Evolutionary conservation across 2,329 filamentous ascomycete species (phyloP).

Genomic region (Colletotrichum endophyticum): DNA sequence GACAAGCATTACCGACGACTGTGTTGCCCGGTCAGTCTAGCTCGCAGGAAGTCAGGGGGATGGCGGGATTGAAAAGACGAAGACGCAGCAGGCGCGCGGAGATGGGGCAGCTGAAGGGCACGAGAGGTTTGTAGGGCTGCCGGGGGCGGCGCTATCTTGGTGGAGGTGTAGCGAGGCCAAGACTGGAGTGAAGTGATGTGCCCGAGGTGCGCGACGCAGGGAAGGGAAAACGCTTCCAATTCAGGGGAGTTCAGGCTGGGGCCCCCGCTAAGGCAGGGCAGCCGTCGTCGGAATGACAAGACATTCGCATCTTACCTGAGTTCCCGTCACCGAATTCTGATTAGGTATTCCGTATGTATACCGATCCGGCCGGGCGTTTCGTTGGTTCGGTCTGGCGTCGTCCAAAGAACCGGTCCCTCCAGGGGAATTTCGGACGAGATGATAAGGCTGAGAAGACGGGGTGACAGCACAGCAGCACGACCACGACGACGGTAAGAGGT

Average conservation of each 20-base stretch:
- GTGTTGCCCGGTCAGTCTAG: constrained; percentile 1
- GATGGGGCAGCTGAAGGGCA: constrained; percentile 10
- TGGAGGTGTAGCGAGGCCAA: neutral
- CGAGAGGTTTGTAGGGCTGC: constrained; percentile 11
- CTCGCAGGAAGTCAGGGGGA: neutral
- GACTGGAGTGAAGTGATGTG: neutral
- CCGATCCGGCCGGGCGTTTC: neutral
- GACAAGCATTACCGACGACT: neutral
- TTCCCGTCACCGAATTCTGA: neutral
- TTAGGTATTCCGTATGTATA: neutral
- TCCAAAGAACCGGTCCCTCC: neutral
- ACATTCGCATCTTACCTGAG: neutral
- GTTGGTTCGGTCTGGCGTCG: neutral
- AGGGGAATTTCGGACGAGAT: neutral
- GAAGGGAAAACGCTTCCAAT: neutral
- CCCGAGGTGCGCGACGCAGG: neutral
- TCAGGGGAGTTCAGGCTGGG: neutral
- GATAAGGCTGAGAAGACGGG: neutral
- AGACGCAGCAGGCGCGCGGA: neutral
- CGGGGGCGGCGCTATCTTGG: neutral
- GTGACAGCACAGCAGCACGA: neutral
- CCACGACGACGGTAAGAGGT: neutral
- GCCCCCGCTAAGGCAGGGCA: neutral
- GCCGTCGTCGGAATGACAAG: neutral
- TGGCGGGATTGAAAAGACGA: neutral